These are phyloP conservation scores for Hebeloma cylindrosporum DNA, from an alignment of 768 basidiomycete species.

Conservation along the genomic window DNA sequence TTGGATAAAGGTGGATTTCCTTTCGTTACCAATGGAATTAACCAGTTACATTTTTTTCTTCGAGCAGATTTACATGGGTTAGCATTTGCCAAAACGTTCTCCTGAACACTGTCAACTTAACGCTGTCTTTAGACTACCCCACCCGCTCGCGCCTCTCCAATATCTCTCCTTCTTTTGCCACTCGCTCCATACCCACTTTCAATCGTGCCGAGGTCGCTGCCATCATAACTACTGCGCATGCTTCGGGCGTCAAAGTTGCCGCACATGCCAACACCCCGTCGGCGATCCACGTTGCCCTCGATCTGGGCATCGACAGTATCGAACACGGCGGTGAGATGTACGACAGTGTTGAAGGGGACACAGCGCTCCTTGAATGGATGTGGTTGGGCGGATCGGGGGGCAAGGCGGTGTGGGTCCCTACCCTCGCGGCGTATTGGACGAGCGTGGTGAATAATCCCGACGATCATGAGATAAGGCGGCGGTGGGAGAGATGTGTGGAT, in stretches of 20 bases:
- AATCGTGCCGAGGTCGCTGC: constrained; percentile 41
- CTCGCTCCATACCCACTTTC: constrained; percentile 44
- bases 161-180: constrained; percentile 37
- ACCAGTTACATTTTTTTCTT: too few relatives aligned
- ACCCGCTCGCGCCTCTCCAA: constrained; percentile 44
- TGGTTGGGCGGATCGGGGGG: constrained; percentile 5
- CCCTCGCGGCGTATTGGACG: constrained; percentile 51
- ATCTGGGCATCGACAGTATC: constrained; percentile 49
- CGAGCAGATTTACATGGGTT: too few relatives aligned
- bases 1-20: constrained; percentile 55
- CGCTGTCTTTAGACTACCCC: constrained; percentile 60
- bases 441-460: constrained; percentile 17
- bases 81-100: neutral
- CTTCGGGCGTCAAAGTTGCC: constrained; percentile 54
- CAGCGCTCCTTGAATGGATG: constrained; percentile 19
- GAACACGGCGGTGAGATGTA: constrained; percentile 52
- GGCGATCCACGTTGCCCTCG: constrained; percentile 34
- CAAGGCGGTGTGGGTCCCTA: constrained; percentile 55
- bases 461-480: constrained; percentile 10
- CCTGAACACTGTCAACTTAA: neutral
- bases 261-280: constrained; percentile 46
- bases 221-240: constrained; percentile 53
- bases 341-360: constrained; percentile 18
- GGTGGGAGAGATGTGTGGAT: constrained; percentile 38
- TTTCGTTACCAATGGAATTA: too few relatives aligned